Evolutionary conservation across 2,329 filamentous ascomycete genomes (phyloP).

Genomic region (Thyridium curvatum): DNA sequence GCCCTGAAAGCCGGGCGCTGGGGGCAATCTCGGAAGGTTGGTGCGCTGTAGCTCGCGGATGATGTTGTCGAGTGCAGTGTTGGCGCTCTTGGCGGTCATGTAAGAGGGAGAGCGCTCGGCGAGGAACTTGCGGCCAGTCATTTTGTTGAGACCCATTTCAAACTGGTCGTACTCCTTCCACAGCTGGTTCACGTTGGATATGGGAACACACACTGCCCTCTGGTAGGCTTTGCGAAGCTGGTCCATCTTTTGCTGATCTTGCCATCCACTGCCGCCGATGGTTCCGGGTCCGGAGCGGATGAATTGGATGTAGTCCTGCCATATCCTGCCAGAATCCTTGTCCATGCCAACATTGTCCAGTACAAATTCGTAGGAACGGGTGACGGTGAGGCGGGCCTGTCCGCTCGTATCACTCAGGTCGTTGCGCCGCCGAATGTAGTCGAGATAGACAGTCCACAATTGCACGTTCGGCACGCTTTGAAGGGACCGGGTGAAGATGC

Average conservation of each 20-base stretch:
- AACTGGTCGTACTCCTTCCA: slow-evolving; percentile 99
- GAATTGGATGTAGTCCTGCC: slow-evolving; percentile 93
- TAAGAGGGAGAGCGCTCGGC: slow-evolving; percentile 90
- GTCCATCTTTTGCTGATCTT: slow-evolving; percentile 98
- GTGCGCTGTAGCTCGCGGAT: slow-evolving; percentile 69
- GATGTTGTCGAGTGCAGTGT: slow-evolving; percentile 85
- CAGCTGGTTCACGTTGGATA: slow-evolving; percentile 70
- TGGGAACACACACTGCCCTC: slow-evolving; percentile 80
- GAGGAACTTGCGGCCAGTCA: slow-evolving; percentile 87
- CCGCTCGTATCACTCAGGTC: slow-evolving; percentile 78
- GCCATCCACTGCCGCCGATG: slow-evolving; percentile 82
- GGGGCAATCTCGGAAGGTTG: slow-evolving; percentile 75
- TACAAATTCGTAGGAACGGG: slow-evolving; percentile 86
- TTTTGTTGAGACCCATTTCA: slow-evolving; percentile 88
- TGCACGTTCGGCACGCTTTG: slow-evolving; percentile 74
- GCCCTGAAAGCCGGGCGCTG: slow-evolving; percentile 79
- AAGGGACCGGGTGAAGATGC: slow-evolving; percentile 74
- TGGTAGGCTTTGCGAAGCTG: slow-evolving; percentile 87
- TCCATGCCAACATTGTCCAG: slow-evolving; percentile 86
- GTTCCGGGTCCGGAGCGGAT: slow-evolving; percentile 81
- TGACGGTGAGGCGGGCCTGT: slow-evolving; percentile 70
- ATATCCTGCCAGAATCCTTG: slow-evolving; percentile 81
- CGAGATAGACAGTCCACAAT: slow-evolving; percentile 89
- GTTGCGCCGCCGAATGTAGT: slow-evolving; percentile 89
- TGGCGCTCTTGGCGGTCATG: slow-evolving; percentile 91